Base-by-base conservation (phyloP, 257 asterid genomes). In the Plantago elongata region DNA sequence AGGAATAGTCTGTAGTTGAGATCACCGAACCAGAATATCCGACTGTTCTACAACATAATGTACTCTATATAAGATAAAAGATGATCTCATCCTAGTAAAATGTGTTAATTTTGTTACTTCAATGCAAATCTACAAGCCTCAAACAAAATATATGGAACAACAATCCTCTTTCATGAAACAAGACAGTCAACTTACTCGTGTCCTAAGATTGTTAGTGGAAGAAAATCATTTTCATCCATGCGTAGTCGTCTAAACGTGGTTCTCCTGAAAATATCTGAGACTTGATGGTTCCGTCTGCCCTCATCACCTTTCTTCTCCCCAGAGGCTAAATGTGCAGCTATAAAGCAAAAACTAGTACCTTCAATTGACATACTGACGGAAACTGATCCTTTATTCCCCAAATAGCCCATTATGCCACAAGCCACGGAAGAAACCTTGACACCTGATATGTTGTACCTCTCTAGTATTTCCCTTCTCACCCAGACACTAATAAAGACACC, bases 11-110 rank as follows among this genome's bases (percentile, higher is more conserved):
- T 85, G 78, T 90, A 90, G 85, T 90, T 90, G 69, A 90, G 96
- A 80, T 90, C 98, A 60, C 98, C 98, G n/a, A 90, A 88, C 98
- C 95, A 90, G 80, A 88, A 90, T 82, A 90, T 84, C 84, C 73
- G 87, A 72, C 98, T 90, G 89, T 64, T 72, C 68, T 66, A 75
- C 75, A 73, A 74, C 65, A 77, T n/a, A 78, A 75, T 17, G 69
- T 13, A 44, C 69, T 67, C 9, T 27, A 45, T 69, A 29, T 62
- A 18, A 69, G 52, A 40, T 15, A 44, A 10, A 15, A 50, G 27
- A 60, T 44, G 45, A 10, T 29, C 47, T 43, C 8, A 59, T 64
- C 22, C 60, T 37, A 7, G 63, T 27, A 64, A 51, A n/a, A 49
- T 29, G 30, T 14, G n/a, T 14, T 47, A 45, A 15, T 29, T 4